phyloP scores from a whole-genome alignment of 768 basidiomycete species.

The Mycena pura region DNA sequence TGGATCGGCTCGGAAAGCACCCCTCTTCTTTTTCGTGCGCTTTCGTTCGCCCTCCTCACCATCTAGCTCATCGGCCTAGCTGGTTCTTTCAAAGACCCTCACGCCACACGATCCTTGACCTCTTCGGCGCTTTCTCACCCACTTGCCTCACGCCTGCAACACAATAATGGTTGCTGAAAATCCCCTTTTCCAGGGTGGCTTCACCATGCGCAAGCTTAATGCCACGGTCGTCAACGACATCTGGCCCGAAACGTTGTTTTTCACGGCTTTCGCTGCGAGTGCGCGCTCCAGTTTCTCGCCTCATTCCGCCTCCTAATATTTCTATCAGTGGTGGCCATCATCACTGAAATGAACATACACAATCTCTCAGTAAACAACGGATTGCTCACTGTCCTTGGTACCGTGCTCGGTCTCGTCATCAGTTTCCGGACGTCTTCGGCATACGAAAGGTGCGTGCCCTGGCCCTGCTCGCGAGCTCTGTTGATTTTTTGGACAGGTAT shows the following conservation, averaged over 20 bases:
- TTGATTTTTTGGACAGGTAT: constrained; percentile 46
- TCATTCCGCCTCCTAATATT: not conserved
- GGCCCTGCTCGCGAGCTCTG: not conserved
- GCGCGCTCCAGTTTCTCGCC: constrained; percentile 19
- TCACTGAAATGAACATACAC: constrained; percentile 16
- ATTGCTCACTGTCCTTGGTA: constrained; percentile 75
- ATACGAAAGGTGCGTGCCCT: constrained; percentile 58
- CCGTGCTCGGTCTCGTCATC: constrained; percentile 74
- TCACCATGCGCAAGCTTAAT: constrained; percentile 44
- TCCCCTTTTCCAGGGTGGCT: constrained; percentile 38
- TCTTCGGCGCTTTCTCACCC: constrained; percentile 13
- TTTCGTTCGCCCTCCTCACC: not conserved
- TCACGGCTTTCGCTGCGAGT: constrained; percentile 66
- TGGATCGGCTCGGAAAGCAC: too few species aligned
- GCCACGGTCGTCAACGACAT: constrained; percentile 64
- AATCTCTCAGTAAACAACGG: constrained; percentile 14
- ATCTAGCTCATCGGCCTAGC: constrained; percentile 15
- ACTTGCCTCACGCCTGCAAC: not conserved
- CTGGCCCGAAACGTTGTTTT: constrained; percentile 70
- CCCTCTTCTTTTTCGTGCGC: not conserved
- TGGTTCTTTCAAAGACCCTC: constrained; percentile 14
- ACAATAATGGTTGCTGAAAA: constrained; percentile 34
- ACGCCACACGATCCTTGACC: constrained; percentile 23
- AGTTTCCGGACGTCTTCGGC: constrained; percentile 78
- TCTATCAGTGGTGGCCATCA: constrained; percentile 10